These are phyloP conservation scores for Cercophora samala DNA, from an alignment of 495 filamentous ascomycete genomes.

Conservation along the genomic window DNA sequence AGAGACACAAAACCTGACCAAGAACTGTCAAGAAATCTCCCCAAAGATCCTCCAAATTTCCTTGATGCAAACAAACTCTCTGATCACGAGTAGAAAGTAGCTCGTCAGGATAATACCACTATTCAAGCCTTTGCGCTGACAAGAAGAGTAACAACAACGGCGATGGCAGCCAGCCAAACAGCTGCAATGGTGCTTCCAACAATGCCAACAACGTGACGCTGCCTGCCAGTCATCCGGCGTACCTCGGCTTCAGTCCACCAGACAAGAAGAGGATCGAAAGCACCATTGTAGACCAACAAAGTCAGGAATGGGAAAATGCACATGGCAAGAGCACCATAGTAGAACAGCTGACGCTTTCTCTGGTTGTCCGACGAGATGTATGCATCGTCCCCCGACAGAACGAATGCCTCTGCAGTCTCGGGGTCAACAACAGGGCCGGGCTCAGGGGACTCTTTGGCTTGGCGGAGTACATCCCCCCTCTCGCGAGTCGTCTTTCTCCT, in stretches of 20 bases:
- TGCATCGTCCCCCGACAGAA: conserved; percentile 20
- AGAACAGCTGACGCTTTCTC: conserved; percentile 27
- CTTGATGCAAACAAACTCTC: conserved; percentile 4
- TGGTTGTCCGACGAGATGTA: conserved; percentile 30
- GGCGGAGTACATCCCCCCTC: not conserved
- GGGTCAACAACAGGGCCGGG: conserved; percentile 11
- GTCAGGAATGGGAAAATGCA: conserved; percentile 38
- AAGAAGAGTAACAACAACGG: conserved; percentile 10
- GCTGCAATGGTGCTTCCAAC: conserved; percentile 21
- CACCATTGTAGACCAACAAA: conserved; percentile 28
- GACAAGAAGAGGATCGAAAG: conserved; percentile 25
- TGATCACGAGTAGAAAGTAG: not conserved
- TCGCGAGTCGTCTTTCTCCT: conserved; percentile 12
- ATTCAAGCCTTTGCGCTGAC: conserved; percentile 8
- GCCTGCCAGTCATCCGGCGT: conserved; percentile 24
- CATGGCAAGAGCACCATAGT: conserved; percentile 29
- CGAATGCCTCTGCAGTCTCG: conserved; percentile 16
- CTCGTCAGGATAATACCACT: not conserved
- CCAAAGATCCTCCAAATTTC: conserved; percentile 11
- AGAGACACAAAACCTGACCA: conserved; percentile 9
- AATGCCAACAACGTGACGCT: conserved; percentile 29
- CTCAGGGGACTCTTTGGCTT: not conserved
- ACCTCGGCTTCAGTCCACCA: conserved; percentile 40
- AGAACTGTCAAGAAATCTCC: conserved; percentile 8
- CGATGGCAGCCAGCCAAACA: conserved; percentile 22